Base-by-base conservation (phyloP, 164 flowering plant species). In the Euptelea pleiosperma region DNA sequence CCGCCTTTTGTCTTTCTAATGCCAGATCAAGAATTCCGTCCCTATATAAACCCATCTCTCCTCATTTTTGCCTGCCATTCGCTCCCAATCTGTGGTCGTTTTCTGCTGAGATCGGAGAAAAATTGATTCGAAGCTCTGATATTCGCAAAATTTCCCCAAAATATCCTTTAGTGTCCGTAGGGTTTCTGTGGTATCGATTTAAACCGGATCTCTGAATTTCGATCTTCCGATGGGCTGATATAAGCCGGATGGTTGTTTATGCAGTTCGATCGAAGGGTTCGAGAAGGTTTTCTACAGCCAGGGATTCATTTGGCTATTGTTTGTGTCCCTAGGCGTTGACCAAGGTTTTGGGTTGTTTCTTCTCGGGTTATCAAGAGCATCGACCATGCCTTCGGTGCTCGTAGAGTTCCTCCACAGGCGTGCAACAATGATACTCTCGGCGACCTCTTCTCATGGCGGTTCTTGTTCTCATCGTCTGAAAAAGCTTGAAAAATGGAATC, bases 391-490 rank as follows among this genome's bases (percentile, higher is more conserved):
- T 76, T 75, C 83, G 89, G 69, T 78, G 75, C 78, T 76, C 75
- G 58, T 48, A 3, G 68, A 55, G 30, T 25, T 64, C 37, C 57
- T 65, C 19, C 51, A 47, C 43, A 41, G 61, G 9, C 55, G 64
- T 21, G 54, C 41, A 8, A 67, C 63, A 62, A 55, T 70, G 61
- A 43, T 77, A 22, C 72, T 74, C 24, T 70, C 66, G 2, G 22
- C 73, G 29, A 65, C 74, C 2, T 76, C 69, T 36, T 82, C 76
- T 42, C 72, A 79, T 57, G 74, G 68, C 24, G 75, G 82, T 34
- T 85, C 77, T n/a, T 78, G 73, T 57, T 79, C 82, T 49, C 85
- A 84, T 79, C 98, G 92, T 76, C 75, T 84, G 67, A 87, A 91
- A 80, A 80, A 64, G 52, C 82, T 91, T 19, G 78, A 86, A 40